Evolutionary conservation across 805 yeast species (phyloP), one percentile per base, ranked within the genome.

Genomic region (Isabelozyma gotoi): DNA sequence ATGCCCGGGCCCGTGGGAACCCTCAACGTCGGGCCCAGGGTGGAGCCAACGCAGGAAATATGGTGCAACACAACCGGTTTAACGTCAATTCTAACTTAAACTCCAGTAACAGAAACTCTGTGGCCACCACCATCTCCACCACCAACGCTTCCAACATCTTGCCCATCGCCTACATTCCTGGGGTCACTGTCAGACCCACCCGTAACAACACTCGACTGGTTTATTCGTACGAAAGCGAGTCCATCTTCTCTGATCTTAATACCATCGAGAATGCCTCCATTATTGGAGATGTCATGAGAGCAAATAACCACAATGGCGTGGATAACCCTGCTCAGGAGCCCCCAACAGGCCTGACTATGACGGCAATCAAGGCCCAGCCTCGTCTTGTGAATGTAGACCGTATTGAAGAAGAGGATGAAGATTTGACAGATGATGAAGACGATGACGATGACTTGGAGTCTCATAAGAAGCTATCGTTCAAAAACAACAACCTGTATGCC

Each of bases 101-200:
- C 36, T 21, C 14, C 34, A 16, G 20, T 20, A 24, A 47, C 33
- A 57, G 75, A 40, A 58, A 65, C 47, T 68, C 74, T 11, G 65
- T 66, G 53, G 85, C 91, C 7, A 78, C 86, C 21, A 78, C 90
- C 5, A 78, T 84, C 11, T 68, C 74, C 32, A 73, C 84, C 38
- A 84, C 94, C 8, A 81, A 85, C 53, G 95, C 95, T 3, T 86
- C 96, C 11, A 90, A 91, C 62, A 82, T 91, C 50, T 77, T 91
- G 47, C 96, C 96, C 15, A 85, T 92, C 44, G 96, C 96, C 2
- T 91, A 90, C 59, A 88, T 91, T 46, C 98, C 97, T 0, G 97
- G 97, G 31, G 97, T 90, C 36, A 87, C 90, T 4, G 80, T 81
- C 17, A 71, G 84, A 19, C 74, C 78, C 38, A 69, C 73, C 7